Evolutionary conservation across 805 yeast genomes (phyloP).

Genomic region (Metschnikowia anglica): DNA sequence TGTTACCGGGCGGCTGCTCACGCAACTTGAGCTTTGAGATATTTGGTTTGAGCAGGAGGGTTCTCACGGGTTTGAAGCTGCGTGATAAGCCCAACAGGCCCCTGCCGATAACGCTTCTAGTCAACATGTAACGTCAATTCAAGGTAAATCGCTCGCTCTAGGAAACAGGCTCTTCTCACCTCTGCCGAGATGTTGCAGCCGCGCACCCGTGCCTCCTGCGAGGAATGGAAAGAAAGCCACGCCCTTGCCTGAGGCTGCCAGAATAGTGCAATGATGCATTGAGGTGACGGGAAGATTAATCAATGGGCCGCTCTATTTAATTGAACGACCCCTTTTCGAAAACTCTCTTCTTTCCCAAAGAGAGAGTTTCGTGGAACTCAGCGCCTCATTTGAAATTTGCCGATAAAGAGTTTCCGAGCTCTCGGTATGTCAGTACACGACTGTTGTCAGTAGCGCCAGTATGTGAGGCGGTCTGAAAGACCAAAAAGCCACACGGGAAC

Average conservation of each 20-base stretch:
- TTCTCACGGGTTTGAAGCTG: conserved; percentile 9
- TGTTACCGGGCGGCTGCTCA: conserved; percentile 86
- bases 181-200: conserved; percentile 10
- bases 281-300: no score
- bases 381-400: no score
- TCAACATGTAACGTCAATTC: conserved; percentile 6
- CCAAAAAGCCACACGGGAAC: no score
- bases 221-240: neutral
- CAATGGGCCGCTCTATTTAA: no score
- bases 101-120: conserved; percentile 12
- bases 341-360: no score
- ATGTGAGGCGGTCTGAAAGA: no score
- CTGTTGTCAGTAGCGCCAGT: no score
- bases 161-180: conserved; percentile 4
- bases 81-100: conserved; percentile 12
- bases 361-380: no score
- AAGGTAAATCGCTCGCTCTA: neutral
- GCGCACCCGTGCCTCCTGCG: conserved; percentile 8
- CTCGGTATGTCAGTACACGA: no score
- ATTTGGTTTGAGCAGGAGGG: conserved; percentile 39
- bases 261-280: no score
- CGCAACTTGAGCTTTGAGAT: conserved; percentile 51
- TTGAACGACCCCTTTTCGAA: no score
- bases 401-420: no score
- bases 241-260: neutral